phyloP scores from a whole-genome alignment of 1,284 basidiomycete genomes.

The Rhizoctonia solani region DNA sequence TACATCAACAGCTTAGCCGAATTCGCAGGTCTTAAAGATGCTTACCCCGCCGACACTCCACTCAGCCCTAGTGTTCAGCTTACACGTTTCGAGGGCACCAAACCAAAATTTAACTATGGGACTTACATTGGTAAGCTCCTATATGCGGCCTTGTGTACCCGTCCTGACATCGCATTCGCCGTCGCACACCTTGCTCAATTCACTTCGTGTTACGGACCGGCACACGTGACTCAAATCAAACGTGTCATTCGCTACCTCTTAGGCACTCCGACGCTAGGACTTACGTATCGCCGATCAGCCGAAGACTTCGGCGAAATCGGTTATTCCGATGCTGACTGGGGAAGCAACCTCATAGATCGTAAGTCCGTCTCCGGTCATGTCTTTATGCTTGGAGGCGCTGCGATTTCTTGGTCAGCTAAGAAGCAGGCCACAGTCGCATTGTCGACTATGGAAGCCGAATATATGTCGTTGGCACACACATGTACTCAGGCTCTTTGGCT shows the following conservation, averaged over 20 bases:
- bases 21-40: background rate
- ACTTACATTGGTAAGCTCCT: background rate
- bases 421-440: constrained; percentile 44
- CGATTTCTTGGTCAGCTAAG: constrained; percentile 46
- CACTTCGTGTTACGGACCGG: constrained; percentile 12
- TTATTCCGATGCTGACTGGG: constrained; percentile 14
- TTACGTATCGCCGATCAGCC: background rate
- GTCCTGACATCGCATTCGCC: background rate
- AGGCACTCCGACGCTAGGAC: constrained; percentile 20
- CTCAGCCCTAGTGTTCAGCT: background rate
- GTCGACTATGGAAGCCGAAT: constrained; percentile 49
- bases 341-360: constrained; percentile 9
- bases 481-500: constrained; percentile 44
- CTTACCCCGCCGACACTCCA: constrained; percentile 22
- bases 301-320: background rate
- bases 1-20: too few relatives aligned
- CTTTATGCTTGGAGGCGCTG: constrained; percentile 44
- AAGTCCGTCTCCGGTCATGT: constrained; percentile 49
- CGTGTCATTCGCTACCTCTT: constrained; percentile 28
- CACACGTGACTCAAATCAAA: constrained; percentile 2
- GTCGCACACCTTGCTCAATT: constrained; percentile 1
- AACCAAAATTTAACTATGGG: too few relatives aligned
- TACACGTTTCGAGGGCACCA: background rate
- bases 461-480: constrained; percentile 45
- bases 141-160: background rate